Conservation (phyloP, 306 rosid genomes). For the Aeschynomene evenia region DNA sequence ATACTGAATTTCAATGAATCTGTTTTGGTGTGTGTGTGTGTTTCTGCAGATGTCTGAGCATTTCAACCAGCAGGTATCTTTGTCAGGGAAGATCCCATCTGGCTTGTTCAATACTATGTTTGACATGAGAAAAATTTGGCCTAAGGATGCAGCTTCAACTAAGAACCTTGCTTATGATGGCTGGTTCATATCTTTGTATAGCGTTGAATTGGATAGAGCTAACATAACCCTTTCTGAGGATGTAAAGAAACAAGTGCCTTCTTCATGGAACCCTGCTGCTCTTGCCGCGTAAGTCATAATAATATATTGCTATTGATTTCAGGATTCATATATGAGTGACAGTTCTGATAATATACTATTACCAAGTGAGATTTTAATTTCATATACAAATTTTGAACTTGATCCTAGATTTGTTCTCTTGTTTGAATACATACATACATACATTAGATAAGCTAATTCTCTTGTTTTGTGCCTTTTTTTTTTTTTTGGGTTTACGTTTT, state of each 20-base stretch:
- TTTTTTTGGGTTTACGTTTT: too few species aligned
- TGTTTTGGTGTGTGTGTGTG: not conserved
- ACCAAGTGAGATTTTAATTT: not conserved
- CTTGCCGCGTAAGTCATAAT: constrained; percentile 79
- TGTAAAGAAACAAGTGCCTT: constrained; percentile 68
- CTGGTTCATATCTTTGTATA: constrained; percentile 69
- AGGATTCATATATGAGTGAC: not conserved
- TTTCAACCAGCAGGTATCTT: constrained; percentile 56
- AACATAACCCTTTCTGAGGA: constrained; percentile 54
- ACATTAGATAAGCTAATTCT: not conserved
- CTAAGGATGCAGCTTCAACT: constrained; percentile 66
- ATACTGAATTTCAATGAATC: constrained; percentile 14
- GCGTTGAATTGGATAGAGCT: constrained; percentile 62
- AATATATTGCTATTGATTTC: not conserved
- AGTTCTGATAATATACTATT: not conserved
- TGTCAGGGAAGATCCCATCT: constrained; percentile 81
- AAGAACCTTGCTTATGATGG: constrained; percentile 77
- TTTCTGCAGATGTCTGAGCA: constrained; percentile 88
- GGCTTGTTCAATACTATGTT: constrained; percentile 76
- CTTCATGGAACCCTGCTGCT: constrained; percentile 80
- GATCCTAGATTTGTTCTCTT: not conserved
- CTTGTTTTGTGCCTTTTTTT: too few species aligned
- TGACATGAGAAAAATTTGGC: constrained; percentile 67
- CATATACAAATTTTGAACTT: not conserved
- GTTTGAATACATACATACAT: not conserved